These are phyloP conservation scores for Boeremia exigua DNA, from an alignment of 2,329 filamentous ascomycete genomes.

Conservation along the genomic window DNA sequence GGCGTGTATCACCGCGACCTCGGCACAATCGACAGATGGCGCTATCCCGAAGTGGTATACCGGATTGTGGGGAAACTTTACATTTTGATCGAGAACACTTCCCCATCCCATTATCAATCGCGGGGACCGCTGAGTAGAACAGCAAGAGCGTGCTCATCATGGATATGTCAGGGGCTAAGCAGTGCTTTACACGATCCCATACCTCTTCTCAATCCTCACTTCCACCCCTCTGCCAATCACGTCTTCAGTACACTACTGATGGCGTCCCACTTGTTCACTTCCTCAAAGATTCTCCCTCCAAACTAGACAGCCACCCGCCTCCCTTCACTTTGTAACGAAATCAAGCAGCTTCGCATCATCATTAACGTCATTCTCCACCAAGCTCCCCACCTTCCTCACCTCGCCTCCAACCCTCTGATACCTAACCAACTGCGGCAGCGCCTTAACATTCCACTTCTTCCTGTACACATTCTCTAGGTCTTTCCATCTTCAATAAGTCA, in stretches of 20 bases:
- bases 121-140: too few relatives aligned
- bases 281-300: not conserved
- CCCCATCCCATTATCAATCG: not conserved
- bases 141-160: not conserved
- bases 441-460: slow-evolving; percentile 8
- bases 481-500: slow-evolving; percentile 5
- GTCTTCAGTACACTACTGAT: not conserved
- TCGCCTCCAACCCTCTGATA: slow-evolving; percentile 5
- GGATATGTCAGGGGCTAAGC: not conserved
- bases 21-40: not conserved
- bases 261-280: not conserved
- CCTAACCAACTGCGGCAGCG: slow-evolving; percentile 8
- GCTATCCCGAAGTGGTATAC: slow-evolving; percentile 6
- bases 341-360: slow-evolving; percentile 3
- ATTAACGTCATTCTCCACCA: slow-evolving; percentile 11
- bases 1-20: slow-evolving; percentile 11
- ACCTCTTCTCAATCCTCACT: not conserved
- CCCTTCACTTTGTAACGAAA: not conserved
- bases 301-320: not conserved
- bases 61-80: slow-evolving; percentile 10
- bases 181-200: not conserved
- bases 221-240: not conserved
- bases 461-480: slow-evolving; percentile 9
- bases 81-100: not conserved
- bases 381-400: not conserved